Evolutionary conservation across 129 eudicot genomes (phyloP).

Genomic region (Escallonia herrerae): DNA sequence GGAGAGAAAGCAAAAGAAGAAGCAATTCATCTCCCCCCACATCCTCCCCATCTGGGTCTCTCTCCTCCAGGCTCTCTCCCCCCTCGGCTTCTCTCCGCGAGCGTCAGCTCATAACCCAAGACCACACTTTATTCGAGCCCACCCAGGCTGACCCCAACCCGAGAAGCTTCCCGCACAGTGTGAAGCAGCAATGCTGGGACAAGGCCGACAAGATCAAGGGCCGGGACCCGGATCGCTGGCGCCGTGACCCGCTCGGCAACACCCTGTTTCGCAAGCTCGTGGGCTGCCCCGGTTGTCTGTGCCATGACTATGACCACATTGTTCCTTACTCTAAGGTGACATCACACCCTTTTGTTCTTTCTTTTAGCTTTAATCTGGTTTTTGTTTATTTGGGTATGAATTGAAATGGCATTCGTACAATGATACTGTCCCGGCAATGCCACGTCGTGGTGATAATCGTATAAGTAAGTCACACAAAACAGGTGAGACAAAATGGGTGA

Average conservation of each 20-base stretch:
- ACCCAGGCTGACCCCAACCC: slow-evolving; percentile 41
- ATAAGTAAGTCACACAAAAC: too few relatives aligned
- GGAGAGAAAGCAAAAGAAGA: slow-evolving; percentile 20
- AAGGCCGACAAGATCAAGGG: slow-evolving; percentile 87
- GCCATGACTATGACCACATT: slow-evolving; percentile 96
- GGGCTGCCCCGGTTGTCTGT: slow-evolving; percentile 34
- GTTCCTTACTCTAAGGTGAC: slow-evolving; percentile 80
- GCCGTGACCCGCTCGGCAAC: slow-evolving; percentile 80
- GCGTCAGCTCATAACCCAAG: slow-evolving; percentile 35
- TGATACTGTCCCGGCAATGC: too few relatives aligned
- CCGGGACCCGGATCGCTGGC: slow-evolving; percentile 90
- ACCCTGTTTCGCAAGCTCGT: slow-evolving; percentile 58
- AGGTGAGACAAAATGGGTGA: too few relatives aligned
- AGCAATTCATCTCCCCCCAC: slow-evolving; percentile 25
- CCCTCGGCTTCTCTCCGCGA: slow-evolving; percentile 31
- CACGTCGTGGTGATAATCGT: too few relatives aligned
- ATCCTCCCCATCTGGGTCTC: slow-evolving; percentile 13
- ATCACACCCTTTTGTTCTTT: neutral
- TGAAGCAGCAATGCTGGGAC: slow-evolving; percentile 96
- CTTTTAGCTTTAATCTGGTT: neutral
- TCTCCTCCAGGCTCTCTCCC: slow-evolving; percentile 13
- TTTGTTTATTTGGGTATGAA: too few relatives aligned
- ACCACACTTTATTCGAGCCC: slow-evolving; percentile 23
- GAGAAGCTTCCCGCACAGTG: slow-evolving; percentile 75
- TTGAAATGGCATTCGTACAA: too few relatives aligned